Evolutionary conservation across 2,329 filamentous ascomycete genomes (phyloP).

Genomic region (Alternaria brassicae): DNA sequence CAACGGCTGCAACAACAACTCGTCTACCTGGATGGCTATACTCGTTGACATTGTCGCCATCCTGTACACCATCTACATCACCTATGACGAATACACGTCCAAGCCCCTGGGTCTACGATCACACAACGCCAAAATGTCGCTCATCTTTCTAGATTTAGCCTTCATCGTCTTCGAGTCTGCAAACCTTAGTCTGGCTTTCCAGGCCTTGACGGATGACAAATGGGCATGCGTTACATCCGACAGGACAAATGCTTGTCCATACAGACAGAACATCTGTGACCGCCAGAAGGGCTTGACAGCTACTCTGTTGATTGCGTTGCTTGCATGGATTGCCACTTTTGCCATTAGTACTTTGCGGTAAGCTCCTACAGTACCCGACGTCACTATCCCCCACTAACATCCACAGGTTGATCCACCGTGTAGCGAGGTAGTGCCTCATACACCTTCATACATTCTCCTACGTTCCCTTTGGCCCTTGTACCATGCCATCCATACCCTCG

Average conservation of each 20-base stretch:
- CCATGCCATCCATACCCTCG: slow-evolving; percentile 3
- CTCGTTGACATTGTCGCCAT: slow-evolving; percentile 88
- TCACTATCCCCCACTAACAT: slow-evolving; percentile 11
- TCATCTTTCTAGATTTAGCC: slow-evolving; percentile 90
- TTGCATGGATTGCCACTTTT: slow-evolving; percentile 92
- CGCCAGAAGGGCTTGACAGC: slow-evolving; percentile 75
- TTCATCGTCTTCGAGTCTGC: slow-evolving; percentile 98
- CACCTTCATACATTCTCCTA: slow-evolving; percentile 2
- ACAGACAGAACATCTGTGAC: slow-evolving; percentile 60
- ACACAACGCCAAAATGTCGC: slow-evolving; percentile 82
- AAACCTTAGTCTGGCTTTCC: slow-evolving; percentile 88
- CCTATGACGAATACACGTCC: slow-evolving; percentile 94
- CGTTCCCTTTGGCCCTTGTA: slow-evolving; percentile 6
- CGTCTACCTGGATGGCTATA: slow-evolving; percentile 85
- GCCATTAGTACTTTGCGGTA: slow-evolving; percentile 69
- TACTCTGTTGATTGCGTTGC: slow-evolving; percentile 79
- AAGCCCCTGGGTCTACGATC: slow-evolving; percentile 89
- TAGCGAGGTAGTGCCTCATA: slow-evolving; percentile 36
- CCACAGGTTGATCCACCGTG: slow-evolving; percentile 38
- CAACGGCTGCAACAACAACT: slow-evolving; percentile 52
- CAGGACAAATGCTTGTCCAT: slow-evolving; percentile 26
- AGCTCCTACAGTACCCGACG: background rate
- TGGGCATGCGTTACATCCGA: slow-evolving; percentile 56
- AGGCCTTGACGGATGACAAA: slow-evolving; percentile 71
- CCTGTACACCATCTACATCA: slow-evolving; percentile 91